phyloP scores from a whole-genome alignment of 2,329 filamentous ascomycete species.

The Sclerotinia sclerotiorum region DNA sequence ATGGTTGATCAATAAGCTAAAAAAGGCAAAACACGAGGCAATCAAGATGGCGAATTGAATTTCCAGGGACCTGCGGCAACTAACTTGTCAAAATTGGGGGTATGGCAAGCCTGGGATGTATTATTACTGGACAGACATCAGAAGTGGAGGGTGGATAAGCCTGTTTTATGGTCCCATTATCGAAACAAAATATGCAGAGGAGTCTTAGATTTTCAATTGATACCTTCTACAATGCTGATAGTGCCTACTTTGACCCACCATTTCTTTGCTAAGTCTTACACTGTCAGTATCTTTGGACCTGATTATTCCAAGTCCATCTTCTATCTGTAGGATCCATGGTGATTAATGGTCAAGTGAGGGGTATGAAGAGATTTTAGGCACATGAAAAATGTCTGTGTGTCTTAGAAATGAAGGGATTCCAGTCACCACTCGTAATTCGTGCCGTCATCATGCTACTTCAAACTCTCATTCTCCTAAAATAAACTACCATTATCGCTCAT shows the following conservation, averaged over 20 bases:
- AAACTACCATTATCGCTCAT: neutral
- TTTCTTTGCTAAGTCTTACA: neutral
- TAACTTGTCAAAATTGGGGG: constrained; percentile 28
- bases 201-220: neutral
- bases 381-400: constrained; percentile 22
- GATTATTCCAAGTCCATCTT: neutral
- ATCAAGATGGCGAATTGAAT: neutral
- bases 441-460: neutral
- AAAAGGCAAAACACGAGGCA: neutral
- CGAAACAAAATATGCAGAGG: neutral
- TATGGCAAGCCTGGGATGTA: neutral
- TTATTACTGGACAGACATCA: neutral
- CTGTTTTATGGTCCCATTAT: neutral
- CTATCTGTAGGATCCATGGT: neutral
- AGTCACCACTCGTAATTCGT: constrained; percentile 9
- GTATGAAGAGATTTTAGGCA: constrained; percentile 11
- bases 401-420: neutral
- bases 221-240: neutral
- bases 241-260: neutral
- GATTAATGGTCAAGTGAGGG: constrained; percentile 9
- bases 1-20: neutral
- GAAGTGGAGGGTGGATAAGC: neutral
- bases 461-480: constrained; percentile 2
- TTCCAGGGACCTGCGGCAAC: constrained; percentile 30
- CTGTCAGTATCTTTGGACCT: too few relatives aligned